Percentiles rank a stretch among this genome's conserved stretches.
These are phyloP conservation scores for Amanita phalloides DNA, from an alignment of 768 basidiomycete genomes.

Conservation along the genomic window DNA sequence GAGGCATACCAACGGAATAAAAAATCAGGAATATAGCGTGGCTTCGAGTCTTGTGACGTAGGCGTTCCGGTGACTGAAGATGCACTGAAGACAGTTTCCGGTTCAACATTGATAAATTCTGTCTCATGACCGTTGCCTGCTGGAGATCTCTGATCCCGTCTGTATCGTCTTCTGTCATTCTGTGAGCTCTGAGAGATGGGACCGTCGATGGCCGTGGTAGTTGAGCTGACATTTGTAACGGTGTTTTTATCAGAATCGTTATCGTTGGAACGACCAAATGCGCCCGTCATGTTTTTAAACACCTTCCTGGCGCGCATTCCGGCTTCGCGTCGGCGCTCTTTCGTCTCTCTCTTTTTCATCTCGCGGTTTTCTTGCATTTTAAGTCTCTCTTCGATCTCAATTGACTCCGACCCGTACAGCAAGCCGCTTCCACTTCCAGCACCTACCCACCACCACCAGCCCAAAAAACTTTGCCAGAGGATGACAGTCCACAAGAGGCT, in stretches of 20 bases:
- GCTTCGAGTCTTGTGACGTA: neutral
- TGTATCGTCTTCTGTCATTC: neutral
- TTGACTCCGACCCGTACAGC: constrained; percentile 35
- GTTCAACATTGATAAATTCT: neutral
- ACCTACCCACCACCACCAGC: constrained; percentile 99
- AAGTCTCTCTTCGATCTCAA: constrained; percentile 59
- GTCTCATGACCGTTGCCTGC: neutral
- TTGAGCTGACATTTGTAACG: neutral
- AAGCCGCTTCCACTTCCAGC: constrained; percentile 64
- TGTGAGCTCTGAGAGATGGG: neutral
- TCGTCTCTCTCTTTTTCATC: constrained; percentile 30
- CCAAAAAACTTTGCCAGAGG: constrained; percentile 94
- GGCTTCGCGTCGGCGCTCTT: constrained; percentile 37
- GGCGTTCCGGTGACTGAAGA: constrained; percentile 12
- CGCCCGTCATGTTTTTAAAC: constrained; percentile 48
- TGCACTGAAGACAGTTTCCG: constrained; percentile 1
- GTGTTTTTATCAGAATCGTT: neutral
- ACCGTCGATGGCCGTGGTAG: neutral
- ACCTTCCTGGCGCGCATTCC: constrained; percentile 43
- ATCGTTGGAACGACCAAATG: constrained; percentile 21
- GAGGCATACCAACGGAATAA: constrained; percentile 46
- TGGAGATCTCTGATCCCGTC: neutral
- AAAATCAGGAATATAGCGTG: constrained; percentile 24
- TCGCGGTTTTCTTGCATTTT: constrained; percentile 43
- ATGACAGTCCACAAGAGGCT: constrained; percentile 84